Conservation (phyloP, 345 rosid species). For the Murraya paniculata region DNA sequence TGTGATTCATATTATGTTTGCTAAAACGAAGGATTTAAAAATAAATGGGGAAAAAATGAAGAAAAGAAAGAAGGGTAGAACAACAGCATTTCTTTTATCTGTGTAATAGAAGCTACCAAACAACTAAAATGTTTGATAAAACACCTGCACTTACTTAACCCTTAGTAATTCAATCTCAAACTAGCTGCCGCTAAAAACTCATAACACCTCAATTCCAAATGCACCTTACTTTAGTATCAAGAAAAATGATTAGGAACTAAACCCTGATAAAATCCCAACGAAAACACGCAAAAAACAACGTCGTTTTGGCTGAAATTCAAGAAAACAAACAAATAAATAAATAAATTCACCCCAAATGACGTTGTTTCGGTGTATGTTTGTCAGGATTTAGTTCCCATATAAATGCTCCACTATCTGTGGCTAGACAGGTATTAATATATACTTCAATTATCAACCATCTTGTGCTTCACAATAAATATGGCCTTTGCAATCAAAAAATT, state of each 20-base stretch:
- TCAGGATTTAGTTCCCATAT: not conserved
- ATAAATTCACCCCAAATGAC: too few relatives aligned
- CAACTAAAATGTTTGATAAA: not conserved
- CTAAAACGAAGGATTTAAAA: not conserved
- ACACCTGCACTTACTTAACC: too few relatives aligned
- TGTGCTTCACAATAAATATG: not conserved
- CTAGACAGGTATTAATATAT: not conserved
- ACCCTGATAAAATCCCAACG: too few relatives aligned
- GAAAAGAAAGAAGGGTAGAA: not conserved
- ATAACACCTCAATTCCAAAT: too few relatives aligned
- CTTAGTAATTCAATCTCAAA: too few relatives aligned
- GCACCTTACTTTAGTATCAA: too few relatives aligned
- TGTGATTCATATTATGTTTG: not conserved
- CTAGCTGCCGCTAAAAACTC: too few relatives aligned
- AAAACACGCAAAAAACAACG: too few relatives aligned
- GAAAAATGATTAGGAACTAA: too few relatives aligned
- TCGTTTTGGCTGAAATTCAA: too few relatives aligned
- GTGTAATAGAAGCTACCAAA: not conserved
- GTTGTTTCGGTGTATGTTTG: too few relatives aligned
- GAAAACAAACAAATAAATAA: too few relatives aligned
- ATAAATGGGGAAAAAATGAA: not conserved
- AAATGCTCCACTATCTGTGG: not conserved
- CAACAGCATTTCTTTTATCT: not conserved
- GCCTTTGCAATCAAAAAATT: not conserved
- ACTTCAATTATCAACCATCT: not conserved